Conservation (phyloP, 768 basidiomycete species). For the Agrocybe praecox region DNA sequence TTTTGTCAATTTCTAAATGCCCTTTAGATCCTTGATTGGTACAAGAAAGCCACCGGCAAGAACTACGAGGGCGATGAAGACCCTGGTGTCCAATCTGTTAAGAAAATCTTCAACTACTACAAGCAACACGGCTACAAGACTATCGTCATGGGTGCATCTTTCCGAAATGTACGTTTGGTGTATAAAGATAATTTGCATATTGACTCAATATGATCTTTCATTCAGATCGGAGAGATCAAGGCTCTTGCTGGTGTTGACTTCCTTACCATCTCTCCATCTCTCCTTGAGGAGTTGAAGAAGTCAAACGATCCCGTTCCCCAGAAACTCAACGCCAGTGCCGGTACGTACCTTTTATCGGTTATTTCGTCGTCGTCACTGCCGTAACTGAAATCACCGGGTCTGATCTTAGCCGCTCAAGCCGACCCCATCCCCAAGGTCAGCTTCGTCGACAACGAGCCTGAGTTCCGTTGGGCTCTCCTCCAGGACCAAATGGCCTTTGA, state of each 20-base stretch:
- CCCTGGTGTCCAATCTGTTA: conserved; percentile 94
- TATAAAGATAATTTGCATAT: background rate
- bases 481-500: conserved; percentile 98
- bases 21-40: conserved; percentile 93
- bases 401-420: conserved; percentile 47
- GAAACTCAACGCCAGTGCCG: conserved; percentile 71
- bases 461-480: conserved; percentile 94
- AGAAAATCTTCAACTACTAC: conserved; percentile 99
- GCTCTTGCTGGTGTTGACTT: conserved; percentile 96
- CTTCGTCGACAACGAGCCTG: conserved; percentile 90
- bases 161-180: conserved; percentile 81
- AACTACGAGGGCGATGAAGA: conserved; percentile 89
- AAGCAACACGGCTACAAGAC: conserved; percentile 98
- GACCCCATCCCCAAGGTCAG: conserved; percentile 77
- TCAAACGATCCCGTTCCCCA: conserved; percentile 78
- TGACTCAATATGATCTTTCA: conserved; percentile 1
- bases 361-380: conserved; percentile 1
- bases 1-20: background rate
- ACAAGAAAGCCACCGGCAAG: conserved; percentile 92
- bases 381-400: conserved; percentile 4
- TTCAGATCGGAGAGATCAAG: conserved; percentile 87
- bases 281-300: conserved; percentile 92
- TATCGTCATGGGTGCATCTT: conserved; percentile 99
- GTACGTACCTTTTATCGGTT: conserved; percentile 38
- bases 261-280: conserved; percentile 89